Evolutionary conservation across 805 yeast species (phyloP), one percentile per base, ranked within the genome.

Genomic region (Hanseniaspora occidentalis): DNA sequence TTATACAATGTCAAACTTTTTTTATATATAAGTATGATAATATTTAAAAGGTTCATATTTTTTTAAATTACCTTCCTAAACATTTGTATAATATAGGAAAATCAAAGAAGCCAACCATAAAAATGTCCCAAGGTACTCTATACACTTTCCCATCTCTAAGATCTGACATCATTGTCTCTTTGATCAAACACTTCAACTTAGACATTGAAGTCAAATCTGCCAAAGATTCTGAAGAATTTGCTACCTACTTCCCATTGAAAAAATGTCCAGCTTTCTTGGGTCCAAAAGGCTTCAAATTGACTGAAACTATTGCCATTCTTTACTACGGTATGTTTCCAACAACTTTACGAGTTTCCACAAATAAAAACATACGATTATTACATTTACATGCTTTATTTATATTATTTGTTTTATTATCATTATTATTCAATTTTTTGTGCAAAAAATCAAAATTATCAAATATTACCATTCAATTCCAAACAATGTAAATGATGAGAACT

Each of bases 261-360:
- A 73, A 70, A 62, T 62, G 67, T 47, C 92, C 94, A 62, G 75
- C 84, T 47, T 78, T 79, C 51, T 51, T 73, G 59, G 86, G 84
- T 44, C 77, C 80, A 56, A 73, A 80, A 58, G 86, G 88, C 46
- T 75, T 67, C 70, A 77, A 79, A 60, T 67, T 82, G 58, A 68
- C 72, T 50, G 89, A 82, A 71, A 66, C 65, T 43, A 66, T 76
- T 52, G 88, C 94, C 48, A 61, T 80, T 53, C 50, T 68, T 47
- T 57, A 69, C 59, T 77, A 80, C 68, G 43, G 57, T 53, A 53
- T 52, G 57, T 49, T 44, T 14, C 21, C 20, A 8, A 16, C n/a
- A n/a, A n/a, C n/a, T n/a, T n/a, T n/a, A n/a, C n/a, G n/a, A n/a
- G n/a, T n/a, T n/a, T n/a, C n/a, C n/a, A n/a, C n/a, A n/a, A n/a